Conservation (phyloP, 1,284 basidiomycete genomes). For the Tranzscheliella williamsii region DNA sequence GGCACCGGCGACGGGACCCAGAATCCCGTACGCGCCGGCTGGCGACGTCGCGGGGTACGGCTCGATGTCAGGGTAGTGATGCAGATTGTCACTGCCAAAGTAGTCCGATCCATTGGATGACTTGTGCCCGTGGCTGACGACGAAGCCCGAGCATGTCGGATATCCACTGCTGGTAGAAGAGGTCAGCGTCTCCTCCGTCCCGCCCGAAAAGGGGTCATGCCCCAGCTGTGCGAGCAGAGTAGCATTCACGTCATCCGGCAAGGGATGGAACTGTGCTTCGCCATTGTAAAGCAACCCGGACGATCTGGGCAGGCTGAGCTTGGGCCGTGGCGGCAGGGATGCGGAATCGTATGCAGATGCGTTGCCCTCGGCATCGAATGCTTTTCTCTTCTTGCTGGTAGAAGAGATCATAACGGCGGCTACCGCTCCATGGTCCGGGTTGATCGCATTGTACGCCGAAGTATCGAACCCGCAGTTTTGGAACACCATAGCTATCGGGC, state of each 20-base stretch:
- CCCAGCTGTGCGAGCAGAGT: constrained; percentile 40
- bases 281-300: constrained; percentile 20
- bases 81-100: constrained; percentile 7
- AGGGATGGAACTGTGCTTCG: constrained; percentile 39
- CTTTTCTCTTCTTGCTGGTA: constrained; percentile 26
- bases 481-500: constrained; percentile 23
- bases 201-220: constrained; percentile 10
- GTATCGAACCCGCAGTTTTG: constrained; percentile 21
- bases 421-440: constrained; percentile 10
- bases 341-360: not conserved
- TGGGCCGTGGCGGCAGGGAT: constrained; percentile 14
- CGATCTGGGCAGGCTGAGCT: constrained; percentile 24
- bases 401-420: not conserved
- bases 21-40: constrained; percentile 16
- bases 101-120: constrained; percentile 18
- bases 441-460: constrained; percentile 15
- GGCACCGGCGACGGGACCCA: constrained; percentile 16
- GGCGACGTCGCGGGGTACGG: constrained; percentile 24
- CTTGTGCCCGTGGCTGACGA: constrained; percentile 14
- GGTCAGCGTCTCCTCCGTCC: not conserved
- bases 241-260: constrained; percentile 37
- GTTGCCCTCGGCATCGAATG: constrained; percentile 16
- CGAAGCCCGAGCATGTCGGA: constrained; percentile 5
- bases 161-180: not conserved
- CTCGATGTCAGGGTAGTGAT: constrained; percentile 17